phyloP scores from a whole-genome alignment of 305 asterid genomes.

The Andrographis paniculata region DNA sequence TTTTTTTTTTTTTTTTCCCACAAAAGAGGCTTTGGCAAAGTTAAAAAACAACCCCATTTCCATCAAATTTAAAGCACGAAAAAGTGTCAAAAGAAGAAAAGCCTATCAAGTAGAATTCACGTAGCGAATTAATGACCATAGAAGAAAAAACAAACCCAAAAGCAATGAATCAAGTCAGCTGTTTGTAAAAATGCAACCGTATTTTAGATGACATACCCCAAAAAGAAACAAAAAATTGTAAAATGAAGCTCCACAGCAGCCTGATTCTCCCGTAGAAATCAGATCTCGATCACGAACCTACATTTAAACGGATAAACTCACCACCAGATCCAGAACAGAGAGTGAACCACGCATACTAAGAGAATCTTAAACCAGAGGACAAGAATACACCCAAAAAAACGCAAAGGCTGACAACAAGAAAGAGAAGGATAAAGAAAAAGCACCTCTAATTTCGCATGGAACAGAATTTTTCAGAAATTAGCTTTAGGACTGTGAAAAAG shows the following conservation, averaged over 20 bases:
- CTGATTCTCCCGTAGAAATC: no score
- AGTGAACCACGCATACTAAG: conserved; percentile 7
- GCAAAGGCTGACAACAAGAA: not conserved
- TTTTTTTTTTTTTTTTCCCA: conserved; percentile 13
- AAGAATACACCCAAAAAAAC: not conserved
- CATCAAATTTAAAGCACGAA: no score
- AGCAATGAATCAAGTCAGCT: conserved; percentile 20
- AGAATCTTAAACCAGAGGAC: conserved; percentile 2
- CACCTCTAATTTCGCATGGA: conserved; percentile 20
- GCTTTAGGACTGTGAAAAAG: conserved; percentile 19
- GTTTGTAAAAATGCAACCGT: conserved; percentile 14
- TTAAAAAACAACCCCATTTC: conserved; percentile 17
- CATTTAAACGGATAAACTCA: conserved; percentile 9
- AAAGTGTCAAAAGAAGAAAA: conserved; percentile 12
- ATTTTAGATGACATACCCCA: conserved; percentile 16
- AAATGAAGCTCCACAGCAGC: no score
- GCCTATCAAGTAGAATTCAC: conserved; percentile 15
- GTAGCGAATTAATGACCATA: conserved; percentile 32
- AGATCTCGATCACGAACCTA: conserved; percentile 21
- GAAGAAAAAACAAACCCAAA: conserved; percentile 16
- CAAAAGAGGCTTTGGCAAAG: conserved; percentile 25
- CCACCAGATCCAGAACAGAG: conserved; percentile 22
- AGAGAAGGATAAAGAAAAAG: conserved; percentile 14
- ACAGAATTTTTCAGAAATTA: conserved; percentile 14
- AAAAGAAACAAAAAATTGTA: no score